Evolutionary conservation across 2,329 filamentous ascomycete species (phyloP).

Genomic region (Talaromyces sp.): DNA sequence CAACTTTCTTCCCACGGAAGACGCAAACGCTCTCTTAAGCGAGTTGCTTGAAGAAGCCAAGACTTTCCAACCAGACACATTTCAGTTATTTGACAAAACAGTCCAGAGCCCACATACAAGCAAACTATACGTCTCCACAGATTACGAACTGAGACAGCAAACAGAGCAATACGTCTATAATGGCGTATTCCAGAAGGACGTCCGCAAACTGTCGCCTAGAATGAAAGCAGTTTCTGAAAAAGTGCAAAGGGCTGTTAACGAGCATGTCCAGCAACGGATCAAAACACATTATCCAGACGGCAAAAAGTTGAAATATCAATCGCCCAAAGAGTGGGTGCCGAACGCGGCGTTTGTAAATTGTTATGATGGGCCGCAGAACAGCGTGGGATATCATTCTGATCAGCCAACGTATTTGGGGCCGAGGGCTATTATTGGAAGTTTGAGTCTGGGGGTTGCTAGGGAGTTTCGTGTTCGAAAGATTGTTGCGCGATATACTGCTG

Average conservation of each 20-base stretch:
- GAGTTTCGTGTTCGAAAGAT: constrained; percentile 85
- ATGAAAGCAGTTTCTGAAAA: constrained; percentile 66
- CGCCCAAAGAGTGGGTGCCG: constrained; percentile 68
- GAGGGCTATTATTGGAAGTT: constrained; percentile 78
- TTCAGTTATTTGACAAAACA: constrained; percentile 84
- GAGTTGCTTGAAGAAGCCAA: constrained; percentile 73
- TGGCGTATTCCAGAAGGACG: constrained; percentile 69
- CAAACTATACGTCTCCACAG: constrained; percentile 75
- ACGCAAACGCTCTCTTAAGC: constrained; percentile 69
- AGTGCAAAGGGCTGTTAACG: constrained; percentile 74
- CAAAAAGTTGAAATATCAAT: constrained; percentile 74
- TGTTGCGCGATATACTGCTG: constrained; percentile 57
- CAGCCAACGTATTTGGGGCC: constrained; percentile 92
- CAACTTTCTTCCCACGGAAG: constrained; percentile 72
- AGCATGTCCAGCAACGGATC: constrained; percentile 70
- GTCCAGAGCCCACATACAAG: constrained; percentile 82
- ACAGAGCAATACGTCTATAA: constrained; percentile 84
- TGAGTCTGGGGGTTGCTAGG: constrained; percentile 86
- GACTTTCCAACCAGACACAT: constrained; percentile 67
- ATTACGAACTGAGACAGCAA: constrained; percentile 66
- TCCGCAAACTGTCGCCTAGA: constrained; percentile 71
- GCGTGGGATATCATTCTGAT: constrained; percentile 88
- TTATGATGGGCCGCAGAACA: constrained; percentile 77
- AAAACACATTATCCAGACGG: constrained; percentile 63
- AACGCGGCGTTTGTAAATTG: constrained; percentile 95